These are phyloP conservation scores for Epithele typhae DNA, from an alignment of 768 basidiomycete species.

Conservation along the genomic window DNA sequence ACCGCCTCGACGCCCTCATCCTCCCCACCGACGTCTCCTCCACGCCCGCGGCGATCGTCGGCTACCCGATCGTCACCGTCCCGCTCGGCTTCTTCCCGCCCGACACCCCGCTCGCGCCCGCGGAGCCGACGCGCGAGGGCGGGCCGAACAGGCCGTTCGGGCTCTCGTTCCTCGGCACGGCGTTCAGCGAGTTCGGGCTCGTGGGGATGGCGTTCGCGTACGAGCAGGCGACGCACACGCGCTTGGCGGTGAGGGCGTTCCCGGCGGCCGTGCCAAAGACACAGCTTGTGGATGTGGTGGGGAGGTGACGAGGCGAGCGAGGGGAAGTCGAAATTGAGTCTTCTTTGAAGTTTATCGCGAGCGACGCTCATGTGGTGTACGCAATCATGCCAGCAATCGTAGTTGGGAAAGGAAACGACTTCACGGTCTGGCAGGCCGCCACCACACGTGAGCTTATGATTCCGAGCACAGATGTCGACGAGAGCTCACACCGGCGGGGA, in stretches of 20 bases:
- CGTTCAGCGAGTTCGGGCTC: slow-evolving; percentile 54
- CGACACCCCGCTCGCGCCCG: slow-evolving; percentile 35
- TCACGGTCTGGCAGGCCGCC: no score
- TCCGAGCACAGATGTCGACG: no score
- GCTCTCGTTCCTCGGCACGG: slow-evolving; percentile 56
- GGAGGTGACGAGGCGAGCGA: neutral
- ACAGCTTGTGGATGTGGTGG: slow-evolving; percentile 25
- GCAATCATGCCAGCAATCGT: no score
- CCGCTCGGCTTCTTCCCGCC: slow-evolving; percentile 58
- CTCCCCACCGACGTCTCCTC: slow-evolving; percentile 24
- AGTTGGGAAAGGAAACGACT: no score
- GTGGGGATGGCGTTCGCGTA: slow-evolving; percentile 60
- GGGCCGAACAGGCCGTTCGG: slow-evolving; percentile 36
- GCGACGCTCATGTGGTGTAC: no score
- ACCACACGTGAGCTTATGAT: no score
- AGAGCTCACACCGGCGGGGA: no score
- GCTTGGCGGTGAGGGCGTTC: slow-evolving; percentile 27
- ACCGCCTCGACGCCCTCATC: slow-evolving; percentile 30
- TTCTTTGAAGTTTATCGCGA: no score
- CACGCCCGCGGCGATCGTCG: slow-evolving; percentile 46
- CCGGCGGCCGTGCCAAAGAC: slow-evolving; percentile 28
- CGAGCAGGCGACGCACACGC: slow-evolving; percentile 37
- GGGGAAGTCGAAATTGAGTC: no score
- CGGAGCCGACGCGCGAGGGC: slow-evolving; percentile 13
- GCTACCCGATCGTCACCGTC: slow-evolving; percentile 65